phyloP scores from a whole-genome alignment of 2,329 filamentous ascomycete species.

The Penicillium sp. region DNA sequence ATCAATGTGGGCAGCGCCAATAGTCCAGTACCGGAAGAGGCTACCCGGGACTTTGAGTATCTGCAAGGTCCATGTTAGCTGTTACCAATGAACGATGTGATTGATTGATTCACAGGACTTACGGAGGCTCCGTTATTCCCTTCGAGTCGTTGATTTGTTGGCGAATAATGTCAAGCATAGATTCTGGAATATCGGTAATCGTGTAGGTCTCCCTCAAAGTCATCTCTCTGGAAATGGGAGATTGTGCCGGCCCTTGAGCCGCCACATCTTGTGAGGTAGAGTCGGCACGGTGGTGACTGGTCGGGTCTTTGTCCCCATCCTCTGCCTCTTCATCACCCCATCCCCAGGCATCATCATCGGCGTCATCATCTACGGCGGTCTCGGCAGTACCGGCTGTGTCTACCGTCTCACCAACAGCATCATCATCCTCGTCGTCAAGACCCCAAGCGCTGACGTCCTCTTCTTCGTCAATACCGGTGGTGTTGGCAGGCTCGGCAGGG shows the following conservation, averaged over 20 bases:
- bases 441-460: conserved; percentile 48
- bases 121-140: conserved; percentile 33
- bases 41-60: conserved; percentile 32
- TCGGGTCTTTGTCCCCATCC: conserved; percentile 28
- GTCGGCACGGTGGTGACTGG: conserved; percentile 13
- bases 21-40: conserved; percentile 40
- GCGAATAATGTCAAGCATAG: conserved; percentile 49
- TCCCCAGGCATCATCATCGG: conserved; percentile 65
- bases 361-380: conserved; percentile 31
- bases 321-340: conserved; percentile 70
- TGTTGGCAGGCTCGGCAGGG: conserved; percentile 13
- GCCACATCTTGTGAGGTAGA: conserved; percentile 18
- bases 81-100: not conserved
- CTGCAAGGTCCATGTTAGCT: conserved; percentile 20
- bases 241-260: conserved; percentile 13
- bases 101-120: conserved; percentile 15
- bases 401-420: conserved; percentile 6
- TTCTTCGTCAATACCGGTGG: conserved; percentile 24
- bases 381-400: conserved; percentile 5
- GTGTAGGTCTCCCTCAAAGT: conserved; percentile 80
- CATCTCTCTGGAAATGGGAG: conserved; percentile 52
- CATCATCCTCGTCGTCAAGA: conserved; percentile 39
- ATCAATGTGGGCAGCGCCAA: conserved; percentile 43
- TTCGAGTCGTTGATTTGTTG: conserved; percentile 40
- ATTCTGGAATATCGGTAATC: conserved; percentile 79